A percentile compares a stretch with the other conserved stretches of the same genome.
phyloP scores from a whole-genome alignment of 116 monocot genomes.

The Zostera marina region DNA sequence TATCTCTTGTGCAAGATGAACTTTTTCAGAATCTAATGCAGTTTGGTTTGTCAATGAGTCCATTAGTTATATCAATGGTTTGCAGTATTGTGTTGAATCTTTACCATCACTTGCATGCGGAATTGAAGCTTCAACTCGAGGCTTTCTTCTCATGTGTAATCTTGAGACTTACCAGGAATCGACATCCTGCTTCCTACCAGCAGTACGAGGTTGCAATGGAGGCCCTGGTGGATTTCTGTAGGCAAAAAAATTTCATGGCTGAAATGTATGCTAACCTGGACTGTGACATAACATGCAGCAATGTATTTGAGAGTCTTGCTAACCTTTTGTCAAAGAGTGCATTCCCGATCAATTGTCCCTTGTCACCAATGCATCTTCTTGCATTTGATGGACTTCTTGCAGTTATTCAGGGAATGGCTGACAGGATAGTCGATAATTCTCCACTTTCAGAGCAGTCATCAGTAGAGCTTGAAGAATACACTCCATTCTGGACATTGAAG shows the following conservation, averaged over 20 bases:
- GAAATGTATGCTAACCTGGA: constrained; percentile 86
- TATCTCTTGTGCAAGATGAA: constrained; percentile 57
- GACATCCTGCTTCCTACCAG: constrained; percentile 47
- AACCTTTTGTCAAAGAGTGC: constrained; percentile 68
- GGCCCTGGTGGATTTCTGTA: constrained; percentile 69
- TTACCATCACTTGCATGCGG: constrained; percentile 42
- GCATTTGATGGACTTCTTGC: constrained; percentile 70
- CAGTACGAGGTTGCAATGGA: constrained; percentile 83
- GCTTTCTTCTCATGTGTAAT: constrained; percentile 79
- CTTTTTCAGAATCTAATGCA: constrained; percentile 71
- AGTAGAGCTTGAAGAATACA: constrained; percentile 43
- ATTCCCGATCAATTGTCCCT: constrained; percentile 62
- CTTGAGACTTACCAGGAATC: constrained; percentile 47
- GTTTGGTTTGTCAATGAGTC: constrained; percentile 79
- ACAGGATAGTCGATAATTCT: constrained; percentile 32
- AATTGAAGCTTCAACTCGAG: constrained; percentile 69
- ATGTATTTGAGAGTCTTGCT: constrained; percentile 61
- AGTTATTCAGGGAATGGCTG: constrained; percentile 48
- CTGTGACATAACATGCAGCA: constrained; percentile 61
- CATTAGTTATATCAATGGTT: constrained; percentile 57
- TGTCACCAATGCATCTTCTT: constrained; percentile 59
- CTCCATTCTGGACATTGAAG: constrained; percentile 67
- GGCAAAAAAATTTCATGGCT: constrained; percentile 60
- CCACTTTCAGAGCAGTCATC: constrained; percentile 15
- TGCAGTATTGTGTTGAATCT: constrained; percentile 75